Evolutionary conservation across 495 filamentous ascomycete species (phyloP).

Genomic region (Daldinia caldariorum): DNA sequence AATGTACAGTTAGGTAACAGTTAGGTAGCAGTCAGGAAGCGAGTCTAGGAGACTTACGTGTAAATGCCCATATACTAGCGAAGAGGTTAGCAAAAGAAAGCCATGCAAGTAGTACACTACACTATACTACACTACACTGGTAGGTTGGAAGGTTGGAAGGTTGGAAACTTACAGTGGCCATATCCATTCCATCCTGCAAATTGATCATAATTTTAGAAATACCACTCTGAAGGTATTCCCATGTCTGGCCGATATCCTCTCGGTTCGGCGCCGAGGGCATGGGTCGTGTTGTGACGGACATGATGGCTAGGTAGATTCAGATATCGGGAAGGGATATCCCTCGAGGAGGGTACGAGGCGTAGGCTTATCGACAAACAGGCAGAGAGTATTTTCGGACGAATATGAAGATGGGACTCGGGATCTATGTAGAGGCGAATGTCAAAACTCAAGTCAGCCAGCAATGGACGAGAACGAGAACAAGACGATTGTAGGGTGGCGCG

Average conservation of each 20-base stretch:
- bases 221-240: conserved; percentile 86
- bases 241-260: conserved; percentile 87
- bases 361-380: not conserved
- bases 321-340: conserved; percentile 23
- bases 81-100: conserved; percentile 18
- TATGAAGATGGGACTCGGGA: conserved; percentile 3
- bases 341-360: conserved; percentile 19
- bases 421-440: conserved; percentile 9
- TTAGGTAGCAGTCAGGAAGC: conserved; percentile 1
- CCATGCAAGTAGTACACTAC: not conserved
- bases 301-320: conserved; percentile 4
- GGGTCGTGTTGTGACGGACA: conserved; percentile 36
- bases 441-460: conserved; percentile 27
- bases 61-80: conserved; percentile 94
- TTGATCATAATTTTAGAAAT: conserved; percentile 93
- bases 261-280: conserved; percentile 69
- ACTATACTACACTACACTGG: too few species aligned
- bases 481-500: not conserved
- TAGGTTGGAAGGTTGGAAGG: not conserved
- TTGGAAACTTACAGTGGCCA: conserved; percentile 74
- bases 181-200: conserved; percentile 89
- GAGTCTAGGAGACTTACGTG: conserved; percentile 68
- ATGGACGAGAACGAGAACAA: not conserved
- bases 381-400: not conserved
- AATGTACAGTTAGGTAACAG: not conserved